Evolutionary conservation across 306 rosid species (phyloP), one percentile per base, ranked within the genome.

Genomic region (Vigna hirtella): DNA sequence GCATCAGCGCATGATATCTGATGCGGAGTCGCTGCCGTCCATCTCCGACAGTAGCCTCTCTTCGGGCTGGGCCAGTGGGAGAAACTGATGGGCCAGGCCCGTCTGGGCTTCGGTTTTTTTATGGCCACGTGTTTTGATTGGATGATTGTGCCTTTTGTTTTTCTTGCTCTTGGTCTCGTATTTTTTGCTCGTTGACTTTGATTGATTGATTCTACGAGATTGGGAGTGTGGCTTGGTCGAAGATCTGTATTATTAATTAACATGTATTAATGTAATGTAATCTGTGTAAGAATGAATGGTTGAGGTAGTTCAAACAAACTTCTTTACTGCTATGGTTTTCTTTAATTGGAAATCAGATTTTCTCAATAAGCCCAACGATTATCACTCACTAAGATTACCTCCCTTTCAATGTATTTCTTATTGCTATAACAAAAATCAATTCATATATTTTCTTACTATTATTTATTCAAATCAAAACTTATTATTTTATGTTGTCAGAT

Each of bases 41-140:
- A 93, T 90, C 9, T 83, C 91, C 0, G 96, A 92, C 2, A 72
- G 88, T 2, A 89, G 94, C 75, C 80, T 38, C 66, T 79, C 95
- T n/a, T 91, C 93, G 13, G 76, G 85, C 14, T 86, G 90, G 34
- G 49, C 77, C 9, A 83, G 24, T 17, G 75, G 71, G 81, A 83
- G 78, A 50, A 57, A 64, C 59, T 83, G 81, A 79, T 11, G 0
- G 0, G 2, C 26, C 38, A 1, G 26, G 40, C 17, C 7, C 50
- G 13, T 4, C 4, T 3, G 9, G 49, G 58, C 68, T 68, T 50
- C 0, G 45, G 20, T 64, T 52, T 8, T 14, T 1, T 8, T 9
- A 3, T 43, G 32, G 52, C 68, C 47, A 68, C 18, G 71, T 67
- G 72, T 58, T 57, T 26, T 61, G 3, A 2, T 1, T 50, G 12